Evolutionary conservation across 257 asterid genomes (phyloP), one percentile per base, ranked within the genome.

Genomic region (Cordia subcordata): DNA sequence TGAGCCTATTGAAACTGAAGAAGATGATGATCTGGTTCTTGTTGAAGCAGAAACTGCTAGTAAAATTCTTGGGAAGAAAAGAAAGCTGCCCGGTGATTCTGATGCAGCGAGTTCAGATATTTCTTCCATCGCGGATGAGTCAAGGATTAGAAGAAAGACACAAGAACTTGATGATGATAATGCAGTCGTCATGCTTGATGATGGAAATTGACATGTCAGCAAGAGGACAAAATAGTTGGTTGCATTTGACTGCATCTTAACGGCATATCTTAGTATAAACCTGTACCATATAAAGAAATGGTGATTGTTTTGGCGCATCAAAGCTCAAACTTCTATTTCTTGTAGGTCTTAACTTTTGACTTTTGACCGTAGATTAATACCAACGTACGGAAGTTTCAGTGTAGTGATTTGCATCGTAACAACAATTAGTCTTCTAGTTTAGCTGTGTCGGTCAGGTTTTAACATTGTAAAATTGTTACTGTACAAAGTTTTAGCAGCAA

Each of bases 11-110:
- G 77, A 17, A 42, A 61, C 70, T 0, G 82, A 74, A 65, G 95
- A 82, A 12, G 94, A 78, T 5, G 93, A 83, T 13, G 94, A 85
- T 1, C 13, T 83, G 65, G 73, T 72, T 64, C 74, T 85, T 39
- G 22, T 83, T 64, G 68, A 83, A 61, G 10, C 72, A 17, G 72
- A 53, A 55, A 39, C 68, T 55, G 64, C 20, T 21, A 49, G 33
- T 37, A 45, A 55, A 22, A 11, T 63, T 57, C 21, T 49, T 13
- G 93, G 85, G 59, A 87, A 78, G 82, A 90, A 87, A 72, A 79
- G 98, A 62, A 90, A 87, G 82, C 37, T 60, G 15, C 58, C 76
- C 1, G 87, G 77, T 42, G 60, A 23, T 66, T 57, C 77, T 38
- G 32, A 16, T 20, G 42, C 66, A 54, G 58, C 60, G 55, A 53